Evolutionary conservation across 2,329 filamentous ascomycete species (phyloP).

Genomic region (Ophiostoma populinum): DNA sequence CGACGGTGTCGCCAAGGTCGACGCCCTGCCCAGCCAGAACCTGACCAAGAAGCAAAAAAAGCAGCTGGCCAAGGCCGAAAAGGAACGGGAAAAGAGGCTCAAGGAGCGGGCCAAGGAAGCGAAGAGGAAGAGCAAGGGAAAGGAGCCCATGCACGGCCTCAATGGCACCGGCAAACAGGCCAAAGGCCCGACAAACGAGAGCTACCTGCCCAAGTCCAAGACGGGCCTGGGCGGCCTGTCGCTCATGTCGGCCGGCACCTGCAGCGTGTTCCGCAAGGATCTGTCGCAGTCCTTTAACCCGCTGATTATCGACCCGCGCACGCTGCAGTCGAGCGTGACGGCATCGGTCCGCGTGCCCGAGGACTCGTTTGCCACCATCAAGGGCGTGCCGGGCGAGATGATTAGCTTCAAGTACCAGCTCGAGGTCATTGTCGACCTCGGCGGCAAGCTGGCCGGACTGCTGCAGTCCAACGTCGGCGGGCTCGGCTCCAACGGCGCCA

Average conservation of each 20-base stretch:
- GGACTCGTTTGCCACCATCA: slow-evolving; percentile 82
- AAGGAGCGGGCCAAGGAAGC: slow-evolving; percentile 3
- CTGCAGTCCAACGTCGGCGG: slow-evolving; percentile 40
- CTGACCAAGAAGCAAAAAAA: slow-evolving; percentile 17
- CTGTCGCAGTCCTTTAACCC: slow-evolving; percentile 77
- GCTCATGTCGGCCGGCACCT: slow-evolving; percentile 69
- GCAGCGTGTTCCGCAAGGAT: slow-evolving; percentile 90
- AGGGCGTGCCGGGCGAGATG: slow-evolving; percentile 76
- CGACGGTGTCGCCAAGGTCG: neutral
- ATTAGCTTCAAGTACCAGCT: slow-evolving; percentile 90
- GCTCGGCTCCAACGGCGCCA: slow-evolving; percentile 8
- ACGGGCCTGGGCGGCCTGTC: slow-evolving; percentile 78
- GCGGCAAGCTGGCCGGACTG: slow-evolving; percentile 66
- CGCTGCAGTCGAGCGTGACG: slow-evolving; percentile 62
- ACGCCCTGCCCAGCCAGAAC: neutral
- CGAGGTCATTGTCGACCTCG: slow-evolving; percentile 82
- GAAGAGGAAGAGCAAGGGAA: neutral
- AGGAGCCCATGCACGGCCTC: neutral
- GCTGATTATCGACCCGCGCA: slow-evolving; percentile 69
- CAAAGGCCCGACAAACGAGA: slow-evolving; percentile 32
- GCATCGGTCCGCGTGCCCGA: slow-evolving; percentile 76
- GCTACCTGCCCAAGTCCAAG: slow-evolving; percentile 73
- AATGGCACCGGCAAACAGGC: neutral
- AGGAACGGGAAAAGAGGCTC: slow-evolving; percentile 4
- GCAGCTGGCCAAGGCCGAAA: slow-evolving; percentile 2